Base-by-base conservation (phyloP, 2,329 filamentous ascomycete genomes). In the Conoideocrella luteorostrata region DNA sequence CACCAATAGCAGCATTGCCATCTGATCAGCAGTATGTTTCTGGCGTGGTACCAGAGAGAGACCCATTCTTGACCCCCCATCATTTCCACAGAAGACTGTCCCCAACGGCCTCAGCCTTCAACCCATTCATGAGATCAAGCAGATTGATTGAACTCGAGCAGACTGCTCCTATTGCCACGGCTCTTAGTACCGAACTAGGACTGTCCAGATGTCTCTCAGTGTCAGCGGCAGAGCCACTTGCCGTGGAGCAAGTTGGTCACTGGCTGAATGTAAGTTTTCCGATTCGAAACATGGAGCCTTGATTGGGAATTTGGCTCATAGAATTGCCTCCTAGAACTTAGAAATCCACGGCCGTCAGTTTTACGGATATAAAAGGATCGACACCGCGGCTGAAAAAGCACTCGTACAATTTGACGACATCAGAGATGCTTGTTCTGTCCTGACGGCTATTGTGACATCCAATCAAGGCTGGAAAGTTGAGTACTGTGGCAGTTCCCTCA, bases 81-180 rank as follows among this genome's bases (percentile, higher is more conserved):
- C 48, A 54, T 62, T 67, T 52, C 23, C 53, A 39, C 47, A 62
- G 38, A 7, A 74, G 77, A 50, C 64, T 87, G 18, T 86, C 82
- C 4, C 78, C 83, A 2, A 82, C 75, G 6, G 81, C 82, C 2
- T 77, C 75, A 2, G 57, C 71, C 2, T 86, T 86, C 52, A 75
- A 71, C 13, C 82, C 82, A 1, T 55, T 56, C 26, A 30, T 44
- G 4, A 43, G 53, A 4, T 37, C 41, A 2, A 47, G 47, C 1
- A 46, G 51, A 1, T 44, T 53, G 2, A 48, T 53, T 6, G 43
- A 54, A 5, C 18, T 45, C 18, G 50, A 50, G 24, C 55, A 55
- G 17, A 49, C 42, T 7, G 53, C 52, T 6, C 58, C 54, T 18
- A 47, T 68, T 5, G 60, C 66, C 2, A 50, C 57, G 2, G 56